Evolutionary conservation across 768 basidiomycete species (phyloP).

Genomic region (Epithele typhae): DNA sequence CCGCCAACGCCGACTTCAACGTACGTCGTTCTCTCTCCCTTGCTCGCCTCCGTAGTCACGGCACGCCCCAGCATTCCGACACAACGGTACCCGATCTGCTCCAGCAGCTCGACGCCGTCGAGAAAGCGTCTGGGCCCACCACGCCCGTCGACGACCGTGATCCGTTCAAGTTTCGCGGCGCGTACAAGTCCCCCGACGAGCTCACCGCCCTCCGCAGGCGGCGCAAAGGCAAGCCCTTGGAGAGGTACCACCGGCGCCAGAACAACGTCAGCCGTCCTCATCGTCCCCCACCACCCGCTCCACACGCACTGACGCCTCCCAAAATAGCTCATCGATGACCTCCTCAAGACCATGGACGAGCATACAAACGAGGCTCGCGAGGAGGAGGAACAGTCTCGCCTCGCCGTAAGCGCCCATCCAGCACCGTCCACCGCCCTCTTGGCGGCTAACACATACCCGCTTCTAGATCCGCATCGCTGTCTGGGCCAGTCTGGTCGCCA

Average conservation of each 20-base stretch:
- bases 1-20: too few species aligned
- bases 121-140: conserved; percentile 13
- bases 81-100: conserved; percentile 45
- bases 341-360: conserved; percentile 88
- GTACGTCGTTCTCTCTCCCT: too few species aligned
- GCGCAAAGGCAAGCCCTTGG: conserved; percentile 59
- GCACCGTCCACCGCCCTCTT: not conserved
- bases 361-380: conserved; percentile 79
- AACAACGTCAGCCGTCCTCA: conserved; percentile 51
- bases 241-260: conserved; percentile 63
- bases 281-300: not conserved
- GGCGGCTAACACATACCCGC: not conserved
- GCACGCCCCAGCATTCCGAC: conserved; percentile 37
- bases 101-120: conserved; percentile 31
- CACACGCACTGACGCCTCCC: conserved; percentile 2
- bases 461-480: conserved; percentile 82
- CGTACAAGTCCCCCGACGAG: conserved; percentile 57
- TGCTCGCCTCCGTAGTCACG: conserved; percentile 16
- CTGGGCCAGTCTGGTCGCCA: conserved; percentile 76
- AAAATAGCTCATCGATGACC: conserved; percentile 70
- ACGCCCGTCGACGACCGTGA: conserved; percentile 41
- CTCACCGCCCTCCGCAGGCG: conserved; percentile 56
- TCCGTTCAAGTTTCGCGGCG: conserved; percentile 64
- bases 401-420: conserved; percentile 42
- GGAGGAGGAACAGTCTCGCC: conserved; percentile 60